Percentiles rank a stretch among this genome's conserved stretches.
Evolutionary conservation across 2,329 filamentous ascomycete species (phyloP).

Genomic region (Aureobasidium sp.): DNA sequence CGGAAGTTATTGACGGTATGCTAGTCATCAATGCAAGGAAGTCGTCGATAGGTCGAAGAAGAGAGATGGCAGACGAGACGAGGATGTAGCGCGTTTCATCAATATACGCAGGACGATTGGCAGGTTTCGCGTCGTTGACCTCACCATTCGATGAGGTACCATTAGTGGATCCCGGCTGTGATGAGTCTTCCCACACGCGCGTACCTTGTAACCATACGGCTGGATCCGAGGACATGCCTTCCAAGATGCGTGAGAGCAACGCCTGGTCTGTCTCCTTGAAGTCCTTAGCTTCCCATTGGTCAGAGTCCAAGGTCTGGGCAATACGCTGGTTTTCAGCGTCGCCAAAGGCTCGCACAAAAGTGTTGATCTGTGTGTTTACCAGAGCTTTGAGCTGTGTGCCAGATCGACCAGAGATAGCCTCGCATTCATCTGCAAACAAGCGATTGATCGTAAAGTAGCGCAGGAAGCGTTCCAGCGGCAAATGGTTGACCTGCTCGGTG

Average conservation of each 20-base stretch:
- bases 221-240: constrained; percentile 63
- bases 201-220: constrained; percentile 55
- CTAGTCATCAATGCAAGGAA: constrained; percentile 76
- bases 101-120: constrained; percentile 52
- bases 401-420: constrained; percentile 71
- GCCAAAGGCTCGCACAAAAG: constrained; percentile 65
- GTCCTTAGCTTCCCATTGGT: constrained; percentile 72
- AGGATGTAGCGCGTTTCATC: constrained; percentile 81
- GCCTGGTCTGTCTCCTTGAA: constrained; percentile 56
- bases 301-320: constrained; percentile 67
- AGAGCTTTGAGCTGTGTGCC: constrained; percentile 68
- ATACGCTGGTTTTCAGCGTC: constrained; percentile 66
- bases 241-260: constrained; percentile 56
- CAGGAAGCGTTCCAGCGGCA: constrained; percentile 63
- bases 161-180: constrained; percentile 22
- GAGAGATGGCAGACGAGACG: constrained; percentile 71
- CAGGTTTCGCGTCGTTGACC: constrained; percentile 15
- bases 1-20: constrained; percentile 81
- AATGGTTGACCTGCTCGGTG: constrained; percentile 60
- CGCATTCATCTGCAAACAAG: constrained; percentile 78
- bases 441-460: constrained; percentile 77
- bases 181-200: constrained; percentile 41
- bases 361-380: constrained; percentile 73
- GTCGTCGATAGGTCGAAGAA: constrained; percentile 70
- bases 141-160: constrained; percentile 23